phyloP scores from a whole-genome alignment of 768 basidiomycete genomes.

The Myochromella boudieri region DNA sequence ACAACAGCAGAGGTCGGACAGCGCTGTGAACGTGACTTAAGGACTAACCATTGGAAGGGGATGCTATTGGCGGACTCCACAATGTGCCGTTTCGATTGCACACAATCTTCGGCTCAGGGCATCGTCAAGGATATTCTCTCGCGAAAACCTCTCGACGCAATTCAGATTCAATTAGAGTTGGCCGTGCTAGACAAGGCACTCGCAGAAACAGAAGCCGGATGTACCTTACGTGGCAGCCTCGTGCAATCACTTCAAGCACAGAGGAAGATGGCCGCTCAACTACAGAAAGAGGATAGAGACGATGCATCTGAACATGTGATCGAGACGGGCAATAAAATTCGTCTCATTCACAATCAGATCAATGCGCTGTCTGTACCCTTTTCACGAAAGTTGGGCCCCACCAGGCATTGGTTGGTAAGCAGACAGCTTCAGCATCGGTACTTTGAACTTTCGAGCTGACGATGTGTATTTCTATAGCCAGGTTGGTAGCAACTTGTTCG shows the following conservation, averaged over 20 bases:
- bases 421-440: no score
- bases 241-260: conserved; percentile 14
- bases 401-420: no score
- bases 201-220: conserved; percentile 23
- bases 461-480: no score
- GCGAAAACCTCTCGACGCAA: conserved; percentile 3
- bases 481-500: no score
- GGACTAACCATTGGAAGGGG: conserved; percentile 7
- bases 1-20: background rate
- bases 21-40: conserved; percentile 7
- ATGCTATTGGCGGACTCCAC: conserved; percentile 1
- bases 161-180: conserved; percentile 21
- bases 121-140: conserved; percentile 10
- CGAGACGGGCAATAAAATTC: conserved; percentile 17
- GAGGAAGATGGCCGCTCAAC: conserved; percentile 3
- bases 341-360: conserved; percentile 18
- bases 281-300: conserved; percentile 9
- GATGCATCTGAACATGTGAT: conserved; percentile 14
- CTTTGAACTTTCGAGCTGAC: no score
- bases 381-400: conserved; percentile 2
- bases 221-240: conserved; percentile 15
- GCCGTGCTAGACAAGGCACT: conserved; percentile 21
- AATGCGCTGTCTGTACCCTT: conserved; percentile 8
- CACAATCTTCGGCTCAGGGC: conserved; percentile 3
- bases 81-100: conserved; percentile 8